A percentile compares a stretch with the other conserved stretches of the same genome.
phyloP scores from a whole-genome alignment of 257 asterid species.

The Penstemon davidsonii region DNA sequence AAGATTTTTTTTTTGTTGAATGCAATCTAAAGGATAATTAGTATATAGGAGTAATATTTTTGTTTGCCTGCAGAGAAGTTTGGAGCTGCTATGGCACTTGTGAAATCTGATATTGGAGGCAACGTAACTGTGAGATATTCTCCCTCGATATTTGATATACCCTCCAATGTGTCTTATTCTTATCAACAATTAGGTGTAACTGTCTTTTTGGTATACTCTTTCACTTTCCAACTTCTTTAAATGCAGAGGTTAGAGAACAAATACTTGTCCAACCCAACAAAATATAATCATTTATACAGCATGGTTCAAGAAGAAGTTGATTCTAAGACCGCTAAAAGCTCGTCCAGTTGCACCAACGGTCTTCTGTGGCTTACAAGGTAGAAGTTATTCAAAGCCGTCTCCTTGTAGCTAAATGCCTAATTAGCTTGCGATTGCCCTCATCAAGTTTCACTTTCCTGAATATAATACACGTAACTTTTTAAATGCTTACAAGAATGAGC shows the following conservation, averaged over 20 bases:
- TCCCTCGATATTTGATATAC: conserved; percentile 23
- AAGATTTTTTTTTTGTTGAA: neutral
- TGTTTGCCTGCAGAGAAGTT: conserved; percentile 62
- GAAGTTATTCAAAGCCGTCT: conserved; percentile 14
- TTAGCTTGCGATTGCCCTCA: conserved; percentile 14
- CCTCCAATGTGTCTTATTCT: conserved; percentile 14
- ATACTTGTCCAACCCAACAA: conserved; percentile 65
- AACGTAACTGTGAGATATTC: conserved; percentile 65
- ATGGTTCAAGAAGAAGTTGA: conserved; percentile 91
- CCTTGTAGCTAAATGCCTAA: conserved; percentile 10
- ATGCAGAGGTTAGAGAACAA: conserved; percentile 86
- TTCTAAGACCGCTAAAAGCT: conserved; percentile 84
- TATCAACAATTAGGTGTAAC: neutral
- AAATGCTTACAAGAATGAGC: conserved; percentile 17
- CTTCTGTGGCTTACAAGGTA: conserved; percentile 99
- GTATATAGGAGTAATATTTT: neutral
- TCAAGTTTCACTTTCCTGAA: conserved; percentile 12
- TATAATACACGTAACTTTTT: neutral
- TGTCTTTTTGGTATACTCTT: neutral
- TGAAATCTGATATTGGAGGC: conserved; percentile 93
- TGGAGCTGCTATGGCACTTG: conserved; percentile 93
- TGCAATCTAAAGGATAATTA: neutral
- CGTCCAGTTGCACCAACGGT: conserved; percentile 96
- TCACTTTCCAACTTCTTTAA: conserved; percentile 15
- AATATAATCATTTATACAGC: conserved; percentile 68